These are phyloP conservation scores for Plasmodium relictum DNA, from an alignment of 169 alveolate species.

Conservation along the genomic window DNA sequence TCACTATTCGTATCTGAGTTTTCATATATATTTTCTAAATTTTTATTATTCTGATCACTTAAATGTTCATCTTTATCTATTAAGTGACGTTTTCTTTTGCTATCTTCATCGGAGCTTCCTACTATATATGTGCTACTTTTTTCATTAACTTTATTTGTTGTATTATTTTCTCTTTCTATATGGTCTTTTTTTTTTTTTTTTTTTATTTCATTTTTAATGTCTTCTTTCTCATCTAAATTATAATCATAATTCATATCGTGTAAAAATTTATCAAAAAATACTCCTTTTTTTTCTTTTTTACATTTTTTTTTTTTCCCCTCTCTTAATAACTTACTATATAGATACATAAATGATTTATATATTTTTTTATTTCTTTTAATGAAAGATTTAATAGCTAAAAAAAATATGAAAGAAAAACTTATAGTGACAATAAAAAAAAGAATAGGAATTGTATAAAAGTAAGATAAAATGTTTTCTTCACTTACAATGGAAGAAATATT, in stretches of 20 bases:
- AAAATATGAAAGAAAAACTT: slow-evolving; percentile 60
- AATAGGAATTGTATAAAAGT: slow-evolving; percentile 30
- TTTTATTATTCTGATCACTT: neutral
- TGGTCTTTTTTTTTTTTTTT: neutral
- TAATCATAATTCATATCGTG: neutral
- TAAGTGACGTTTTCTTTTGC: no score
- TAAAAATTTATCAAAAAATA: neutral
- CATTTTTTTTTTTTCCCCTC: neutral
- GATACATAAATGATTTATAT: slow-evolving; percentile 22
- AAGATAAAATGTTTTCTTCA: slow-evolving; percentile 25
- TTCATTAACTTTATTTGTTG: neutral
- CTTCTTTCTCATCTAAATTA: neutral
- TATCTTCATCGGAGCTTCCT: no score
- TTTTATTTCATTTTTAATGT: neutral
- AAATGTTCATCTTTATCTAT: neutral
- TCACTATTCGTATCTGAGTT: slow-evolving; percentile 10
- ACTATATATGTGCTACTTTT: neutral
- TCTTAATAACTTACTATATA: slow-evolving; percentile 21
- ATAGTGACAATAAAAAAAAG: slow-evolving; percentile 67
- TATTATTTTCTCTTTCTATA: neutral
- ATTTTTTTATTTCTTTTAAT: slow-evolving; percentile 55
- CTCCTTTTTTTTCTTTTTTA: slow-evolving; percentile 2
- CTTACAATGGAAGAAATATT: slow-evolving; percentile 35
- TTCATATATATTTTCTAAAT: slow-evolving; percentile 10
- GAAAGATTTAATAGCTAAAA: slow-evolving; percentile 52